Percentiles rank a stretch among this genome's conserved stretches.
These are phyloP conservation scores for Neocucurbitaria cava DNA, from an alignment of 2,329 filamentous ascomycete species.

Conservation along the genomic window DNA sequence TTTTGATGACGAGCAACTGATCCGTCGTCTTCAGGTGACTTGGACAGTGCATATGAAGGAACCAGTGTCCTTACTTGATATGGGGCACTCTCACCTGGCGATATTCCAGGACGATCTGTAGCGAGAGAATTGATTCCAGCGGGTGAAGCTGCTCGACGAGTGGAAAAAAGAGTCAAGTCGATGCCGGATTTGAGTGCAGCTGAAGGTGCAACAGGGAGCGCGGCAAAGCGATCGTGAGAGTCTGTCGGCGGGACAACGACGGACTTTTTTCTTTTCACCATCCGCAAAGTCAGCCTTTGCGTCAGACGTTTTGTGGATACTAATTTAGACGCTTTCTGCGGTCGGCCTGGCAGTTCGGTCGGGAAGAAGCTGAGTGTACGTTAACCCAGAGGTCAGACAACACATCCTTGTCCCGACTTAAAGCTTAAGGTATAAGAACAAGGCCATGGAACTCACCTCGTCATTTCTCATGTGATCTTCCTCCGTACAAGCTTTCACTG, in stretches of 20 bases:
- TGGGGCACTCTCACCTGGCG: background rate
- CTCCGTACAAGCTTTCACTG: background rate
- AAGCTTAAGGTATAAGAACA: background rate
- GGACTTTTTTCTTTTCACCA: background rate
- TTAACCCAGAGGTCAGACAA: background rate
- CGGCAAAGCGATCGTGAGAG: background rate
- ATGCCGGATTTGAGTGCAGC: background rate
- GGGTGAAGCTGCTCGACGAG: constrained; percentile 2
- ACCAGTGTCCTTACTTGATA: background rate
- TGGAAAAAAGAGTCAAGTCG: constrained; percentile 2
- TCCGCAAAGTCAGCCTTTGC: background rate
- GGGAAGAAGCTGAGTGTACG: constrained; percentile 4
- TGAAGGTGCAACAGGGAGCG: background rate
- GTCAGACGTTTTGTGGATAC: constrained; percentile 3
- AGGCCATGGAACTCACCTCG: background rate
- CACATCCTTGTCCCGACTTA: background rate
- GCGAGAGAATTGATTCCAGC: background rate
- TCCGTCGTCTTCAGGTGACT: background rate
- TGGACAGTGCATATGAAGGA: background rate
- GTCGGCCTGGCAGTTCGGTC: constrained; percentile 9
- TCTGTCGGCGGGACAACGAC: background rate
- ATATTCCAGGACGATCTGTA: background rate
- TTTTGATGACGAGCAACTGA: background rate
- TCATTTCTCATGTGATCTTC: background rate
- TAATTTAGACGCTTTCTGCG: constrained; percentile 5